Base-by-base conservation (phyloP, 805 yeast genomes). In the Candida alai region DNA sequence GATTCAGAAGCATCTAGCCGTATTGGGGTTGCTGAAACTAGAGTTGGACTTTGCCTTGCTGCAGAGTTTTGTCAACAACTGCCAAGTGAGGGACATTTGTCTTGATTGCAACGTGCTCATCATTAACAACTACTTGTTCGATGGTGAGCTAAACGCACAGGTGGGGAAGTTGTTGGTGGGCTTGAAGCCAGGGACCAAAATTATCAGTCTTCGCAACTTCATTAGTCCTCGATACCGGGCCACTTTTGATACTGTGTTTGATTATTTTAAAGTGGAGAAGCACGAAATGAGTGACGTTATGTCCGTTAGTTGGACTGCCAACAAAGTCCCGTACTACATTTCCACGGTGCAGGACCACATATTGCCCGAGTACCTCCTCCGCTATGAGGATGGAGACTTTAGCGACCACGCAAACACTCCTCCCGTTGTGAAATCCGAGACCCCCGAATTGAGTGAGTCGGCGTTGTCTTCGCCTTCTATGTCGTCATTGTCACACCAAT, bases 231-330 rank as follows among this genome's bases (percentile, higher is more conserved):
- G 93, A 12, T 80, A 82, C 49, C 73, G 76, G 24, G 75, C 84
- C 15, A 62, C 74, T n/a, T 65, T 67, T 37, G 73, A 65, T 24
- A 72, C 77, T 20, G 71, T 85, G 10, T 61, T 86, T 42, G 86
- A 80, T 49, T 68, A 79, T 47, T 64, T 87, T 36, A 63, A 63
- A 26, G 87, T 85, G 4, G 76, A 76, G 36, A 76, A 74, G 45
- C 66, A 56, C 35, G 76, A 65, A 42, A 72, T 73, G 49, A 80
- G 87, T 44, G 79, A 74, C 12, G 73, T 74, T 35, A 76, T 79
- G 36, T 76, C 88, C 27, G 96, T 89, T 6, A 83, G 94, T 30
- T 88, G 97, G 97, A 87, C 96, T 0, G 78, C 80, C 5, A 86
- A 84, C 30, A 87, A 87, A 35, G 85, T 84, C 1, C 78, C 76